Evolutionary conservation across 1,284 basidiomycete species (phyloP), one percentile per base, ranked within the genome.

Genomic region (Amylostereum areolatum): DNA sequence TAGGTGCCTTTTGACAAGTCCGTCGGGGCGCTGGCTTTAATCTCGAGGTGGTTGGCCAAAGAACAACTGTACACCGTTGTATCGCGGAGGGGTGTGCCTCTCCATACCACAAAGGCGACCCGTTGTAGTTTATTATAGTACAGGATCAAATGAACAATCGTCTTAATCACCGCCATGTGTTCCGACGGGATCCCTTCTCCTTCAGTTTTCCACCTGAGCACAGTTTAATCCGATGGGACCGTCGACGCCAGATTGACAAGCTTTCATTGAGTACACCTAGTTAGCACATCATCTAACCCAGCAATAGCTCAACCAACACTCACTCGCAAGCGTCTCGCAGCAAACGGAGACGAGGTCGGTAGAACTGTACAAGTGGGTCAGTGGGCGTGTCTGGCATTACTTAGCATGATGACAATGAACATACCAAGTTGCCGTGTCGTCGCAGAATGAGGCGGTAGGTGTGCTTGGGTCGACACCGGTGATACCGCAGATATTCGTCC

Each of bases 401-500:
- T 47, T 5, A 28, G 8, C 3, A 27, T 10, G 3, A 5, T 5
- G 24, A 29, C n/a, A 40, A 24, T 25, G 10, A 6, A 37, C 52
- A 5, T 44, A 54, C 52, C 53, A 54, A n/a, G 47, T 5, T 29
- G 46, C 18, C 9, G 40, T 29, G 28, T 28, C 25, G 4, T 24
- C 24, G 30, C 54, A 55, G 9, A 25, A 49, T n/a, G 49, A 47
- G n/a, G 48, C 54, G 25, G 52, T 52, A 8, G 34, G 45, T 10
- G 49, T 47, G 33, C 40, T 47, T 5, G 54, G 46, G 32, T 48
- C 49, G 1, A 45, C 47, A 36, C 47, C 46, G 5, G 46, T 50
- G 30, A 55, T 49, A 24, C 52, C 52, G 39, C 54, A 55, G 5
- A 55, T 47, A 39, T 43, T 46, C 6, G 29, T 45, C 54, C 54